Evolutionary conservation across 1,284 basidiomycete species (phyloP).

Genomic region (Tilletia caries): DNA sequence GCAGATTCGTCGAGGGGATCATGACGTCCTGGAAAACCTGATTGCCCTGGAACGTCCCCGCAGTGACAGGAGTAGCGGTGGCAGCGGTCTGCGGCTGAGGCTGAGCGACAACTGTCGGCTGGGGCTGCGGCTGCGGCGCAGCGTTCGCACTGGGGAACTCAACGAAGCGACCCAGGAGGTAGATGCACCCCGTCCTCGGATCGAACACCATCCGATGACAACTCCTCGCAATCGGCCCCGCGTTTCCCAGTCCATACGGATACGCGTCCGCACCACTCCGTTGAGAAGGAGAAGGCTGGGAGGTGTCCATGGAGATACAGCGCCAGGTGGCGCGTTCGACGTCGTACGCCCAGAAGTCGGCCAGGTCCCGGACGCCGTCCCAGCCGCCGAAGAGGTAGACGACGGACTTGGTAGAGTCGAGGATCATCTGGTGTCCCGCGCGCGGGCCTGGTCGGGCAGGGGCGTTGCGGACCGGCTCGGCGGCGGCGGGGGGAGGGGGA

Average conservation of each 20-base stretch:
- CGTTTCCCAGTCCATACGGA: slow-evolving; percentile 7
- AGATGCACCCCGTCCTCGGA: slow-evolving; percentile 67
- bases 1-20: not conserved
- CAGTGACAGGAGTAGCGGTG: not conserved
- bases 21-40: not conserved
- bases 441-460: slow-evolving; percentile 53
- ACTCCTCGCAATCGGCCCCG: slow-evolving; percentile 67
- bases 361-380: slow-evolving; percentile 66
- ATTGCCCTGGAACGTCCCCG: not conserved
- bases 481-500: not conserved
- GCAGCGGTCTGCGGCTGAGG: not conserved
- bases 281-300: slow-evolving; percentile 54
- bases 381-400: slow-evolving; percentile 78
- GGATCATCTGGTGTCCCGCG: slow-evolving; percentile 77
- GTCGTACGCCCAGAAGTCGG: slow-evolving; percentile 76
- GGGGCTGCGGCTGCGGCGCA: not conserved
- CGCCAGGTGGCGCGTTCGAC: slow-evolving; percentile 66
- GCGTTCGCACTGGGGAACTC: slow-evolving; percentile 20
- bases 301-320: slow-evolving; percentile 63
- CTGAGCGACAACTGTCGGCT: too few relatives aligned
- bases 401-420: slow-evolving; percentile 65
- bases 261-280: not conserved
- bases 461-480: not conserved
- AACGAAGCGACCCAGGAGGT: slow-evolving; percentile 58
- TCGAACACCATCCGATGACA: slow-evolving; percentile 83